Evolutionary conservation across 169 alveolate genomes (phyloP).

Genomic region (Eimeria maxima): DNA sequence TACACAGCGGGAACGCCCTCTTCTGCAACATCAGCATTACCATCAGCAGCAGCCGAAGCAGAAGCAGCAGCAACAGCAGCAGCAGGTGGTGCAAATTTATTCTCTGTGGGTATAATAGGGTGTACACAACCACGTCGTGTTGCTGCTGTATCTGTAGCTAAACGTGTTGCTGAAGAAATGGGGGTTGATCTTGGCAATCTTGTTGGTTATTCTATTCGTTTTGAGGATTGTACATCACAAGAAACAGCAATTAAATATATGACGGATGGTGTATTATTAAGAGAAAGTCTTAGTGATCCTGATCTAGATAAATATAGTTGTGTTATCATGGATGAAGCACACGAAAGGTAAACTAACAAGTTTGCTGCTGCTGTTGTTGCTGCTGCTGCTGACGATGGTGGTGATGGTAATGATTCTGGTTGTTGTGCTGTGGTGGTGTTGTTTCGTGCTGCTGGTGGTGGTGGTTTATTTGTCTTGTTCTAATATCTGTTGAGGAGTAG

Average conservation of each 20-base stretch:
- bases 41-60: background rate
- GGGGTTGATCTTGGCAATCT: conserved; percentile 96
- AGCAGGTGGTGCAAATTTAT: conserved; percentile 87
- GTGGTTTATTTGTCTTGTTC: background rate
- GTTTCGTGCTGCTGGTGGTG: conserved; percentile 29
- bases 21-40: background rate
- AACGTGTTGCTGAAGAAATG: conserved; percentile 99
- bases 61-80: background rate
- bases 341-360: conserved; percentile 95
- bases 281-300: conserved; percentile 99
- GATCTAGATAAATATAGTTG: conserved; percentile 98
- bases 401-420: too few species aligned
- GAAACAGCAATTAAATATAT: conserved; percentile 98
- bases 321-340: conserved; percentile 99
- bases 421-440: too few species aligned
- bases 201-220: conserved; percentile 99
- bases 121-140: conserved; percentile 99
- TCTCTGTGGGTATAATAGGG: conserved; percentile 93
- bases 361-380: too few species aligned
- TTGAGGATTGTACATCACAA: conserved; percentile 98
- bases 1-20: background rate
- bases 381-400: too few species aligned
- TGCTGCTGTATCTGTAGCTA: conserved; percentile 99
- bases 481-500: background rate
- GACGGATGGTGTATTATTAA: conserved; percentile 99